Evolutionary conservation across 2,329 filamentous ascomycete genomes (phyloP).

Genomic region (Trichoderma sp.): DNA sequence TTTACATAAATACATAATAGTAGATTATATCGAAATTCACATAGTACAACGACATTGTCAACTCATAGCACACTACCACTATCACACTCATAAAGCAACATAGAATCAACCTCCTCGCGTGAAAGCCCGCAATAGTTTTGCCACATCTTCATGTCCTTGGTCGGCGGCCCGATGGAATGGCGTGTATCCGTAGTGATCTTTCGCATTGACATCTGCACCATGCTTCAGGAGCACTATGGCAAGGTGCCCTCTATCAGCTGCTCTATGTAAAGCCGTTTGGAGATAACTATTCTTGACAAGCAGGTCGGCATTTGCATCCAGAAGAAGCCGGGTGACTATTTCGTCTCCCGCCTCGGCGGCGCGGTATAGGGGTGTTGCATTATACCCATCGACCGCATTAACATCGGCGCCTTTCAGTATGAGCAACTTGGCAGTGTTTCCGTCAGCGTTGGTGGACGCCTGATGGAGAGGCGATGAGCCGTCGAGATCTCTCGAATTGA

Average conservation of each 20-base stretch:
- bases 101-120: neutral
- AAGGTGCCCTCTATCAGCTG: neutral
- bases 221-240: constrained; percentile 3
- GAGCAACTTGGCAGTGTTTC: neutral
- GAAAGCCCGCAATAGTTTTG: neutral
- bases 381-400: constrained; percentile 6
- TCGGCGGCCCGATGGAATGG: constrained; percentile 9
- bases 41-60: neutral
- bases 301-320: neutral
- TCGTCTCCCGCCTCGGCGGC: constrained; percentile 11
- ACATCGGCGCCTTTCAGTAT: neutral
- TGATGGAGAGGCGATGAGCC: constrained; percentile 7
- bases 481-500: constrained; percentile 1
- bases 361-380: neutral
- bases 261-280: constrained; percentile 17
- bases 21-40: no score
- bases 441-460: neutral
- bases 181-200: constrained; percentile 16
- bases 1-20: no score
- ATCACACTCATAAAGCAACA: neutral
- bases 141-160: constrained; percentile 12
- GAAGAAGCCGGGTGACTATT: neutral
- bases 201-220: neutral
- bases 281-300: neutral
- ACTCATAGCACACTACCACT: neutral